Percentiles rank a stretch among this genome's conserved stretches.
Evolutionary conservation across 1,284 basidiomycete species (phyloP).

Genomic region (Stygiomarasmius scandens): DNA sequence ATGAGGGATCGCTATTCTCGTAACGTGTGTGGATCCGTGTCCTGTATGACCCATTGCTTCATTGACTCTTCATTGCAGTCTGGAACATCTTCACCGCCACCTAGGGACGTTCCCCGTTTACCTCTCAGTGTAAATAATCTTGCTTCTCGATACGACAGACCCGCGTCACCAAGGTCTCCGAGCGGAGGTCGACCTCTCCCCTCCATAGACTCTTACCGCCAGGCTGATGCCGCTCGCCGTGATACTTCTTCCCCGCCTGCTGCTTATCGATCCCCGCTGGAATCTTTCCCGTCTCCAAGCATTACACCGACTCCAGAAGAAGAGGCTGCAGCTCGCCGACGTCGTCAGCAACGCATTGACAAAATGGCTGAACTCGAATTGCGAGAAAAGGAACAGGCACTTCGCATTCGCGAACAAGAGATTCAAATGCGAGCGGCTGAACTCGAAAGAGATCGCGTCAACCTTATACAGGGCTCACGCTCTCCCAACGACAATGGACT

Average conservation of each 20-base stretch:
- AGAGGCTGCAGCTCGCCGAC: conserved; percentile 40
- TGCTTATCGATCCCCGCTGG: not conserved
- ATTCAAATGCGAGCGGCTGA: conserved; percentile 54
- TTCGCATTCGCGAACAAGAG: conserved; percentile 60
- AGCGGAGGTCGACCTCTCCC: conserved; percentile 15
- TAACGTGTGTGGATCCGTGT: conserved; percentile 42
- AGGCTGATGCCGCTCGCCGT: conserved; percentile 9
- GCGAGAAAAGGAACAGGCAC: conserved; percentile 54
- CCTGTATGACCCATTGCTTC: conserved; percentile 6
- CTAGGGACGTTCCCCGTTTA: conserved; percentile 53
- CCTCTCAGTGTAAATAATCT: conserved; percentile 66
- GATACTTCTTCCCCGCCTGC: conserved; percentile 4
- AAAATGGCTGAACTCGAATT: conserved; percentile 54
- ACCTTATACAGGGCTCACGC: conserved; percentile 36
- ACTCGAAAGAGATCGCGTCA: conserved; percentile 53
- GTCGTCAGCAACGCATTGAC: conserved; percentile 49
- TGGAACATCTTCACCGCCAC: conserved; percentile 53
- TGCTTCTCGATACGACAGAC: conserved; percentile 62
- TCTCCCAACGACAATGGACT: conserved; percentile 28
- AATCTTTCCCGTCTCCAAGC: conserved; percentile 2
- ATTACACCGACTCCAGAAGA: conserved; percentile 10
- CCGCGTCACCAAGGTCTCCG: conserved; percentile 41
- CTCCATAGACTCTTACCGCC: conserved; percentile 15
- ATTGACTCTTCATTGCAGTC: conserved; percentile 37
- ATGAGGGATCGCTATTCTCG: conserved; percentile 66